Evolutionary conservation across 768 basidiomycete genomes (phyloP).

Genomic region (Naematelia encephala): DNA sequence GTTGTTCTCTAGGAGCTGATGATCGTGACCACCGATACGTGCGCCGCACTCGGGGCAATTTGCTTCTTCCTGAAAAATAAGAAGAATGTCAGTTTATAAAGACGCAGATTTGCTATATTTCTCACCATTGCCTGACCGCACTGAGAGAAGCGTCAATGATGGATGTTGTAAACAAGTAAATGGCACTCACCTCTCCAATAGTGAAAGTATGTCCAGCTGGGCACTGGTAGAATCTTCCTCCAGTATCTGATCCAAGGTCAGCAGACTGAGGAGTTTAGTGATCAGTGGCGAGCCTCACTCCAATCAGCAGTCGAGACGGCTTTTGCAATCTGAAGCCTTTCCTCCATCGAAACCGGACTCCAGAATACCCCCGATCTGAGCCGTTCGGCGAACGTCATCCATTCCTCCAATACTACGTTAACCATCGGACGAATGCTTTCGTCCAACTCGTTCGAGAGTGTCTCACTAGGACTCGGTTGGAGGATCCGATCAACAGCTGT

Average conservation of each 20-base stretch:
- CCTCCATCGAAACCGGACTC: conserved; percentile 1
- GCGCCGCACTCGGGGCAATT: conserved; percentile 34
- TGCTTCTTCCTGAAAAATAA: conserved; percentile 1
- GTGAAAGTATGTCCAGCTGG: conserved; percentile 25
- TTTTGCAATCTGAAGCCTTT: conserved; percentile 6
- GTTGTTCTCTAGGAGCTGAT: conserved; percentile 14
- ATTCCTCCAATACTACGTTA: neutral
- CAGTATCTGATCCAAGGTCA: neutral
- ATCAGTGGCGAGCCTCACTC: neutral
- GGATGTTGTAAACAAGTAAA: conserved; percentile 10
- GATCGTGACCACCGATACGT: conserved; percentile 22
- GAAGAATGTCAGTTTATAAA: neutral
- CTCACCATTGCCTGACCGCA: conserved; percentile 16
- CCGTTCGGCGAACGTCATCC: neutral
- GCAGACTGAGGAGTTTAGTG: neutral
- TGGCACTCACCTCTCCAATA: conserved; percentile 25
- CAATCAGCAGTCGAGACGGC: neutral
- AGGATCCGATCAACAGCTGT: neutral
- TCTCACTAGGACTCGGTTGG: too few relatives aligned
- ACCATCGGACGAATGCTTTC: neutral
- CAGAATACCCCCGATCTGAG: conserved; percentile 1
- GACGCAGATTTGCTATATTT: neutral
- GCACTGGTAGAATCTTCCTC: conserved; percentile 19
- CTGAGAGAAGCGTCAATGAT: neutral
- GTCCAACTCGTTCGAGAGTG: neutral